Conservation (phyloP, 306 rosid species). For the Vigna mungo region DNA sequence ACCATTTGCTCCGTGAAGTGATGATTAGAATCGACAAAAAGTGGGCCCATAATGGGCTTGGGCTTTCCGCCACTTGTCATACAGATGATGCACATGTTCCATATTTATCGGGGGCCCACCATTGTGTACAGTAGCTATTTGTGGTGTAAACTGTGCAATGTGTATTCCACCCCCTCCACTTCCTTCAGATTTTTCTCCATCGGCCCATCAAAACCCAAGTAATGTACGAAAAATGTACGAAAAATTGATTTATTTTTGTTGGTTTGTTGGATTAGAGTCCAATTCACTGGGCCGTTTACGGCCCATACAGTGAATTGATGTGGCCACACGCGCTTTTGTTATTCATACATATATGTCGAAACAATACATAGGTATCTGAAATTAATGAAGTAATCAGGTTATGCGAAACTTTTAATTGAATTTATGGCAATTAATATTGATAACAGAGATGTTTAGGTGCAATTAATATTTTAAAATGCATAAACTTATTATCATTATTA, state of each 20-base stretch:
- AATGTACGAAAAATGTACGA: background rate
- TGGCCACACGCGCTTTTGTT: no score
- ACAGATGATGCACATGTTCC: background rate
- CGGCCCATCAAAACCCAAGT: constrained; percentile 31
- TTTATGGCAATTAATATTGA: no score
- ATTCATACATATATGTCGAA: no score
- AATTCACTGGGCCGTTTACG: background rate
- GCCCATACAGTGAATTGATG: background rate
- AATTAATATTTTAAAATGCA: no score
- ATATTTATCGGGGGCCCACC: constrained; percentile 27
- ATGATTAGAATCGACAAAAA: constrained; percentile 6
- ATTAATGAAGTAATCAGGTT: no score
- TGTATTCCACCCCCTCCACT: constrained; percentile 14
- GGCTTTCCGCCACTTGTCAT: constrained; percentile 37
- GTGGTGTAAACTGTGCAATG: constrained; percentile 19
- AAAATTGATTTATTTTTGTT: background rate
- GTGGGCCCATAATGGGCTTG: constrained; percentile 44
- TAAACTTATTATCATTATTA: no score
- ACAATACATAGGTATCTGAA: no score
- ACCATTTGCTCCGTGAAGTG: background rate
- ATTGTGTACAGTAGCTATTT: background rate
- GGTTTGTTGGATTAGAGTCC: background rate
- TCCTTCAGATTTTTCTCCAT: background rate
- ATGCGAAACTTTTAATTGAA: no score
- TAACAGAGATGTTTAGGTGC: no score